Percentiles rank a stretch among this genome's conserved stretches.
Conservation (phyloP, 306 rosid species). For the Casuarina cunninghamiana region DNA sequence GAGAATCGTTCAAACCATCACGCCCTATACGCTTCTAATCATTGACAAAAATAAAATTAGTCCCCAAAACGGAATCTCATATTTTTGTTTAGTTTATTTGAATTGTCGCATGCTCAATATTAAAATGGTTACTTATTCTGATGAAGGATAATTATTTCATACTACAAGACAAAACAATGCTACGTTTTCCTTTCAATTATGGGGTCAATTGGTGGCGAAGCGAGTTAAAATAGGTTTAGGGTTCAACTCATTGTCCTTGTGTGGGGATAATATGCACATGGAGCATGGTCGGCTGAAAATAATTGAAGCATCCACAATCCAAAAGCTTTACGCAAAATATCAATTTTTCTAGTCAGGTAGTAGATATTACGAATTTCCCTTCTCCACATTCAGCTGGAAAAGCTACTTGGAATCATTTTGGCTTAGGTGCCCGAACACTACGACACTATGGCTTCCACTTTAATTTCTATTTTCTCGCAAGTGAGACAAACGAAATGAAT, state of each 20-base stretch:
- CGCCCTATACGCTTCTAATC: slow-evolving; percentile 1
- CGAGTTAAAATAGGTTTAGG: not conserved
- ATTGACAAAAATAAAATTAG: not conserved
- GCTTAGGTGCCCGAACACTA: too few relatives aligned
- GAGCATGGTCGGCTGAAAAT: not conserved
- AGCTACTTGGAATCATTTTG: too few relatives aligned
- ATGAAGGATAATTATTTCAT: slow-evolving; percentile 4
- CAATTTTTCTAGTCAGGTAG: not conserved
- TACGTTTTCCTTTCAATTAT: not conserved
- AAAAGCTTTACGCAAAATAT: slow-evolving; percentile 4
- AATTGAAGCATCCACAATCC: not conserved
- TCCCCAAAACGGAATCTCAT: slow-evolving; percentile 7
- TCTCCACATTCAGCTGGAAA: not conserved
- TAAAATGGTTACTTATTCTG: slow-evolving; percentile 2
- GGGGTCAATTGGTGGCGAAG: not conserved
- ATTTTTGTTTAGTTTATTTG: slow-evolving; percentile 4
- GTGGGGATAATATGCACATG: slow-evolving; percentile 7
- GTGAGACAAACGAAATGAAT: too few relatives aligned
- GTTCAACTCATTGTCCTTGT: not conserved
- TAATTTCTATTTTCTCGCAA: too few relatives aligned
- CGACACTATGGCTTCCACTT: too few relatives aligned
- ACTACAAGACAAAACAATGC: not conserved
- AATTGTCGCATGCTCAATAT: not conserved
- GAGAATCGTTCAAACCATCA: not conserved
- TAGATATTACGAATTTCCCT: not conserved